These are phyloP conservation scores for Nicotiana paniculata DNA, from an alignment of 257 asterid genomes.

Conservation along the genomic window DNA sequence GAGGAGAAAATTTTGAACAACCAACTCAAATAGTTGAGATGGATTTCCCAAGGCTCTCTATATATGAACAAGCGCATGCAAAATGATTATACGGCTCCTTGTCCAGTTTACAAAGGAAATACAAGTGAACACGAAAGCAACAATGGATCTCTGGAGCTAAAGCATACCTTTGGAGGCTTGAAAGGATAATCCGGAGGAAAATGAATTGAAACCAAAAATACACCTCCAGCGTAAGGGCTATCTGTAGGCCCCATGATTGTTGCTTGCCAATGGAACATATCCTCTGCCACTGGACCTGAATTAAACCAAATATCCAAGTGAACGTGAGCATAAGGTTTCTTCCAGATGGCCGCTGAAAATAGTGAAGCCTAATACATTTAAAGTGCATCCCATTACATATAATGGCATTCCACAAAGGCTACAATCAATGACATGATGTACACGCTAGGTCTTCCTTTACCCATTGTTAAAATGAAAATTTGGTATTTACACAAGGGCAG, in stretches of 20 bases:
- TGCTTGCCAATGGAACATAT: slow-evolving; percentile 49
- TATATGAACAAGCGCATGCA: background rate
- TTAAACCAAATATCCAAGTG: background rate
- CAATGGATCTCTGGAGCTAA: background rate
- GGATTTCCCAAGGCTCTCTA: background rate
- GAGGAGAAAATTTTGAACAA: background rate
- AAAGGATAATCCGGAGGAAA: slow-evolving; percentile 43
- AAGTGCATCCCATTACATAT: background rate
- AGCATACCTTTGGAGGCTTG: slow-evolving; percentile 43
- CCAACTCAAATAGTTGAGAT: background rate
- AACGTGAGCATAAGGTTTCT: background rate
- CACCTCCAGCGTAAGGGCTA: slow-evolving; percentile 44
- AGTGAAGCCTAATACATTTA: background rate
- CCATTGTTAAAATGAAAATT: background rate
- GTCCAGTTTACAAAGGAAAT: background rate
- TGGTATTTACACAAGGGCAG: no score
- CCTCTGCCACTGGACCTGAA: slow-evolving; percentile 39
- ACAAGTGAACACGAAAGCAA: background rate
- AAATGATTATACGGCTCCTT: background rate
- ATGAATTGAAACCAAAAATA: slow-evolving; percentile 43
- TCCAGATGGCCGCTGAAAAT: background rate
- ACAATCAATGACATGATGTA: background rate
- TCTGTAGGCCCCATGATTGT: slow-evolving; percentile 45
- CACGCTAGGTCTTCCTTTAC: background rate
- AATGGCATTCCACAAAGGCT: background rate